phyloP scores from a whole-genome alignment of 2,329 filamentous ascomycete genomes.

The Aspergillus sp. region DNA sequence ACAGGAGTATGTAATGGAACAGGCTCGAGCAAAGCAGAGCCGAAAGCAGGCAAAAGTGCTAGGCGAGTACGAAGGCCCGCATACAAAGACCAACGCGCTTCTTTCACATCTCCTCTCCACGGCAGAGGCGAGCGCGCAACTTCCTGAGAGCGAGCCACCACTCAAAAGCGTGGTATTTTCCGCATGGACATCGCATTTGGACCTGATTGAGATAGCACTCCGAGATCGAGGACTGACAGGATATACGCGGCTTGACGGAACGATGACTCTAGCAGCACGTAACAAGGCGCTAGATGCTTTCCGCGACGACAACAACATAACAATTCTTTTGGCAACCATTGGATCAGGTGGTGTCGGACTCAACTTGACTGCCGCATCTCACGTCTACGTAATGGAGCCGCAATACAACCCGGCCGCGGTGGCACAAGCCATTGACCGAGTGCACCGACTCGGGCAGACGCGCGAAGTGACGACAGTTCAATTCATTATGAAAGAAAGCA shows the following conservation, averaged over 20 bases:
- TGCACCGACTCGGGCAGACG: conserved; percentile 87
- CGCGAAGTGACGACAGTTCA: conserved; percentile 82
- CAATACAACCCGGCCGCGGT: conserved; percentile 96
- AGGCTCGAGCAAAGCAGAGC: conserved; percentile 56
- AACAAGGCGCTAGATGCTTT: conserved; percentile 75
- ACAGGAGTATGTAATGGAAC: conserved; percentile 51
- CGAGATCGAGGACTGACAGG: conserved; percentile 53
- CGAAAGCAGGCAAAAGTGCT: conserved; percentile 59
- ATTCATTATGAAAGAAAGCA: conserved; percentile 86
- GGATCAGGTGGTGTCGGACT: conserved; percentile 88
- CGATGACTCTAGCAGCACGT: conserved; percentile 75
- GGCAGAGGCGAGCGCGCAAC: conserved; percentile 53
- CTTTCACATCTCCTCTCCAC: conserved; percentile 70
- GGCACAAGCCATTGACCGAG: conserved; percentile 89
- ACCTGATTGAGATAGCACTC: conserved; percentile 84
- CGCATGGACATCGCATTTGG: conserved; percentile 91
- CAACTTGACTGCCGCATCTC: conserved; percentile 82
- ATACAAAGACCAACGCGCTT: conserved; percentile 86
- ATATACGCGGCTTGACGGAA: conserved; percentile 83
- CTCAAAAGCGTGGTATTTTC: conserved; percentile 95
- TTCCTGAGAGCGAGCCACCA: conserved; percentile 62
- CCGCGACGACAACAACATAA: conserved; percentile 67
- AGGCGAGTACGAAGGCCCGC: conserved; percentile 75
- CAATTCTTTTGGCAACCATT: conserved; percentile 87
- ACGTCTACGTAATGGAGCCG: conserved; percentile 96